These are phyloP conservation scores for Yamadazyma akitaensis DNA, from an alignment of 805 yeast species.

Conservation along the genomic window DNA sequence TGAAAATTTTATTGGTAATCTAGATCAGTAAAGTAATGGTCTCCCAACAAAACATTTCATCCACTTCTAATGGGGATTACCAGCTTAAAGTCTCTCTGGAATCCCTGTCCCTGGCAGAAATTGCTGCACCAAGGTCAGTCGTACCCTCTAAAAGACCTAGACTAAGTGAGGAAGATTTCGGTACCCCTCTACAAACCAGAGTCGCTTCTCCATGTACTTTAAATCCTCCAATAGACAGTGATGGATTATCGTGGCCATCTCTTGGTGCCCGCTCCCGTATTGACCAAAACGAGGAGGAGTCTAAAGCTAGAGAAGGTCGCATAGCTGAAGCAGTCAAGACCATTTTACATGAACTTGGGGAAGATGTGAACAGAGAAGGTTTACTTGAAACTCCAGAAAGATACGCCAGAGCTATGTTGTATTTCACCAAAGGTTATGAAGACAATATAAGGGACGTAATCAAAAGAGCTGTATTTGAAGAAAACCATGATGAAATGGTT, in stretches of 20 bases:
- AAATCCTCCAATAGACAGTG: slow-evolving; percentile 82
- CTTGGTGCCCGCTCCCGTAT: slow-evolving; percentile 76
- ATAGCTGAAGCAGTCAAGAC: slow-evolving; percentile 83
- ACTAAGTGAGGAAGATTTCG: slow-evolving; percentile 14
- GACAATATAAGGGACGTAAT: slow-evolving; percentile 89
- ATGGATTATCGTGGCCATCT: slow-evolving; percentile 94
- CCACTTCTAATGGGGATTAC: background rate
- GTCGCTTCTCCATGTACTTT: slow-evolving; percentile 81
- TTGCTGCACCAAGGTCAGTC: slow-evolving; percentile 17
- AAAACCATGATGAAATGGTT: slow-evolving; percentile 98
- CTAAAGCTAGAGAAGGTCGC: slow-evolving; percentile 61
- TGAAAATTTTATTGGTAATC: slow-evolving; percentile 3
- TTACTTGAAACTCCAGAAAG: slow-evolving; percentile 91
- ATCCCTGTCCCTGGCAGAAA: background rate
- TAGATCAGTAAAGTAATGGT: background rate
- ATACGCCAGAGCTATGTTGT: slow-evolving; percentile 94
- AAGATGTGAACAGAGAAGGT: slow-evolving; percentile 86
- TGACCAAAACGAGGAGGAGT: slow-evolving; percentile 65
- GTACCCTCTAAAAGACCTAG: slow-evolving; percentile 23
- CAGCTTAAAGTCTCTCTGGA: background rate
- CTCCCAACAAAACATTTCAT: background rate
- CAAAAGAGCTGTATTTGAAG: slow-evolving; percentile 94
- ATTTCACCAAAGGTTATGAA: slow-evolving; percentile 94
- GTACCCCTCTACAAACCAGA: slow-evolving; percentile 66
- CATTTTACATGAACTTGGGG: slow-evolving; percentile 82